phyloP scores from a whole-genome alignment of 1,139 yeast genomes.

The Barnettozyma hawaiiensis region DNA sequence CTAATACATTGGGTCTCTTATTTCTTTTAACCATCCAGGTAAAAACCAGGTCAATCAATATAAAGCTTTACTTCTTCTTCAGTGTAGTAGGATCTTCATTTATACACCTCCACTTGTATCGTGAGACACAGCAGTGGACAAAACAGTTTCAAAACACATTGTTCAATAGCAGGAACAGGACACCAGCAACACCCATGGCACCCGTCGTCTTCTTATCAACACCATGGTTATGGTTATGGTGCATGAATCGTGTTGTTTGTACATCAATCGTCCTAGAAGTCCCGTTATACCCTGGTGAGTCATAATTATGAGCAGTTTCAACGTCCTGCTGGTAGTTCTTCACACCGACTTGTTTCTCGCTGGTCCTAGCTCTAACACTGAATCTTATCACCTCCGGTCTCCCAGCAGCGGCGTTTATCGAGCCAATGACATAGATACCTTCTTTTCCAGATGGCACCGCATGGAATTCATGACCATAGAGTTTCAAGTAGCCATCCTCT shows the following conservation, averaged over 20 bases:
- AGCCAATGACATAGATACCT: slow-evolving; percentile 4
- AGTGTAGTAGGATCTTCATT: no score
- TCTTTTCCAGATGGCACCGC: slow-evolving; percentile 5
- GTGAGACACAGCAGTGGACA: no score
- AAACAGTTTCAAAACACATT: not conserved
- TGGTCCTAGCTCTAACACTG: not conserved
- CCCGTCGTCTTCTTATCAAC: no score
- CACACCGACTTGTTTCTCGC: not conserved
- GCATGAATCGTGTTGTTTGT: not conserved
- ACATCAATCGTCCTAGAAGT: not conserved
- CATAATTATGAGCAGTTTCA: not conserved
- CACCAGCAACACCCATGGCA: not conserved
- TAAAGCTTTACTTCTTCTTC: no score
- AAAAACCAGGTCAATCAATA: no score
- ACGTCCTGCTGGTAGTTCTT: not conserved
- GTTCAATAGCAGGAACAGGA: not conserved
- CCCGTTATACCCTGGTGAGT: not conserved
- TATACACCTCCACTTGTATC: no score
- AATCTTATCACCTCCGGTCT: slow-evolving; percentile 2
- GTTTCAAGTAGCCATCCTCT: slow-evolving; percentile 1
- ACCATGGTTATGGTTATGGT: not conserved
- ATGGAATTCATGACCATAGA: slow-evolving; percentile 3
- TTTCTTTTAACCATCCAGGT: not conserved
- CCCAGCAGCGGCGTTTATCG: slow-evolving; percentile 6
- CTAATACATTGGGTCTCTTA: not conserved